Percentiles rank a stretch among this genome's conserved stretches.
These are phyloP conservation scores for Dianthus caryophyllus DNA, from an alignment of 148 eudicot species.

Conservation along the genomic window DNA sequence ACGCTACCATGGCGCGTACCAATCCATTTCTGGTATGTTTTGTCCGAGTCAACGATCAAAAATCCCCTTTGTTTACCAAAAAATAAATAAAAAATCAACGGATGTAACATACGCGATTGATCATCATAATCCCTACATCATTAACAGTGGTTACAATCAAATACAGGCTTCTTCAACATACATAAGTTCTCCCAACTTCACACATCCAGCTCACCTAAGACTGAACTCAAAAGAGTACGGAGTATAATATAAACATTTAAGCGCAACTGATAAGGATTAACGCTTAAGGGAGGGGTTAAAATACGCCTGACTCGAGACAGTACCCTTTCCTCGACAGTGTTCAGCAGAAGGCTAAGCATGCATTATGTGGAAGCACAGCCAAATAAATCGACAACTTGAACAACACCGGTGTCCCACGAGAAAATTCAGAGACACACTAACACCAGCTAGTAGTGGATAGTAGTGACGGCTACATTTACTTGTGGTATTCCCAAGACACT, in stretches of 20 bases:
- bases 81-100: no score
- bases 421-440: constrained; percentile 4
- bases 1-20: neutral
- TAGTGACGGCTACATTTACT: constrained; percentile 16
- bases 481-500: neutral
- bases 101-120: no score
- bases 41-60: no score
- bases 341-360: neutral
- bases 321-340: neutral
- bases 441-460: constrained; percentile 13
- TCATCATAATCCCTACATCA: no score
- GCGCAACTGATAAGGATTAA: neutral
- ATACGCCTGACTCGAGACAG: neutral
- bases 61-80: no score
- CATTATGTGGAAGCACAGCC: constrained; percentile 1
- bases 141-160: no score
- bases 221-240: no score
- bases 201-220: no score
- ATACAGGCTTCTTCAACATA: no score
- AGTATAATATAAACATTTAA: no score
- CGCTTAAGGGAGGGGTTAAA: neutral
- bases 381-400: constrained; percentile 13
- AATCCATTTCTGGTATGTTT: neutral
- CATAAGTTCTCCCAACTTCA: no score
- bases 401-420: constrained; percentile 7